phyloP scores from a whole-genome alignment of 2,329 filamentous ascomycete genomes.

The Nigrospora oryzae region DNA sequence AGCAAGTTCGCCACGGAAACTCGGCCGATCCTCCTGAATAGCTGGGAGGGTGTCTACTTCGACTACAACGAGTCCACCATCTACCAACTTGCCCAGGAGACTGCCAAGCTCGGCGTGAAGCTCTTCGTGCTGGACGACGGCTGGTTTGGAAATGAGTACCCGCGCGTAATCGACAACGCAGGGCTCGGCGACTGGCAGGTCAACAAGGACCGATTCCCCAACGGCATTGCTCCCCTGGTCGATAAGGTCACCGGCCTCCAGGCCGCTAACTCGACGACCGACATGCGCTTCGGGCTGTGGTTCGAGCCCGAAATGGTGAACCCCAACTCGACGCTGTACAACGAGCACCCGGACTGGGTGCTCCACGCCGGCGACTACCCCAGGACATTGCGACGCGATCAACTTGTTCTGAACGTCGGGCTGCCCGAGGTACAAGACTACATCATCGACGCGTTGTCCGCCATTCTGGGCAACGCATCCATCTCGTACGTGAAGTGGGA shows the following conservation, averaged over 20 bases:
- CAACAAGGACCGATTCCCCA: constrained; percentile 49
- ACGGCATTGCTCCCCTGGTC: constrained; percentile 44
- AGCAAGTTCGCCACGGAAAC: constrained; percentile 43
- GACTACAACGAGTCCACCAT: constrained; percentile 49
- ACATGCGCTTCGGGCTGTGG: constrained; percentile 56
- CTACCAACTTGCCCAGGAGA: constrained; percentile 43
- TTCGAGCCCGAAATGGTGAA: constrained; percentile 63
- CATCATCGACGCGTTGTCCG: constrained; percentile 46
- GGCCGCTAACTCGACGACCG: constrained; percentile 30
- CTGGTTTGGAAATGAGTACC: constrained; percentile 58
- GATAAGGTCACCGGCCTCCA: constrained; percentile 24
- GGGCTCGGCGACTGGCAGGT: constrained; percentile 57
- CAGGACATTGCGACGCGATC: constrained; percentile 45
- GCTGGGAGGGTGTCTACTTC: constrained; percentile 56
- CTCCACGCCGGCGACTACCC: constrained; percentile 48
- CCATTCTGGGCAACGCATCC: constrained; percentile 42
- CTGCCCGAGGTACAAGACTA: constrained; percentile 55
- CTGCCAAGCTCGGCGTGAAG: constrained; percentile 50
- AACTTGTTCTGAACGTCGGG: constrained; percentile 54
- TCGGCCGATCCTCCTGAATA: constrained; percentile 52
- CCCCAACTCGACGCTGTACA: constrained; percentile 51
- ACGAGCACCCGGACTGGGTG: constrained; percentile 56
- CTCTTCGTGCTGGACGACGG: constrained; percentile 60
- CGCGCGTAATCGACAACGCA: constrained; percentile 45
- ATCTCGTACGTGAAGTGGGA: constrained; percentile 61